A percentile compares a stretch with the other conserved stretches of the same genome.
These are phyloP conservation scores for Tarenaya hassleriana DNA, from an alignment of 345 rosid species.

Conservation along the genomic window DNA sequence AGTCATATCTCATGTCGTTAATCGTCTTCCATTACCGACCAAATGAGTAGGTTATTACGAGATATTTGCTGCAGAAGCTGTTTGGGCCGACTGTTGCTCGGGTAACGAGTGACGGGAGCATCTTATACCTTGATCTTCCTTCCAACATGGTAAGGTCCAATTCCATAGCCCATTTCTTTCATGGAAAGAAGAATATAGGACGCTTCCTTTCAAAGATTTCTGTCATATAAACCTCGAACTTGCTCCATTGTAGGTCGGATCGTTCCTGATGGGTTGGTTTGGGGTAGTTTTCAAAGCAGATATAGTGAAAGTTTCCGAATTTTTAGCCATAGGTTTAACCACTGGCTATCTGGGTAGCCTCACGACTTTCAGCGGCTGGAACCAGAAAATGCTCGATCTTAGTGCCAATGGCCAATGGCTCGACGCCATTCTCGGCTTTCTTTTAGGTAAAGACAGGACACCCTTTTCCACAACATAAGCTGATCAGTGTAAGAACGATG, in stretches of 20 bases:
- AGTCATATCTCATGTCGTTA: slow-evolving; percentile 3
- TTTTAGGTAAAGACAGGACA: slow-evolving; percentile 45
- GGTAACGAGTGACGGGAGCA: slow-evolving; percentile 48
- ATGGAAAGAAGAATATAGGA: background rate
- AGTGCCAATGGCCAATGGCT: slow-evolving; percentile 67
- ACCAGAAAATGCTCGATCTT: slow-evolving; percentile 93
- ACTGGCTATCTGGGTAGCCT: slow-evolving; percentile 93
- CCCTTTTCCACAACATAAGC: background rate
- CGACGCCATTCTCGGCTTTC: slow-evolving; percentile 53
- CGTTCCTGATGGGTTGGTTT: slow-evolving; percentile 96
- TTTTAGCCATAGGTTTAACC: slow-evolving; percentile 68
- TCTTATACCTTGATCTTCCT: slow-evolving; percentile 77
- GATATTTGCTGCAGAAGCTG: slow-evolving; percentile 64
- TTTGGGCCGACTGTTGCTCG: slow-evolving; percentile 65
- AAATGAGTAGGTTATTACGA: slow-evolving; percentile 61
- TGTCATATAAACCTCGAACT: background rate
- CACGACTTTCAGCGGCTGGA: slow-evolving; percentile 98
- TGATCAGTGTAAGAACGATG: too few relatives aligned
- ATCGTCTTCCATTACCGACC: background rate
- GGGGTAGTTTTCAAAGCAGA: slow-evolving; percentile 79
- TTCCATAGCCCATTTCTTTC: slow-evolving; percentile 5
- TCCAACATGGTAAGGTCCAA: slow-evolving; percentile 61
- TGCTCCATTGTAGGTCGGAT: slow-evolving; percentile 57
- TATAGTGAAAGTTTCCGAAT: slow-evolving; percentile 52
- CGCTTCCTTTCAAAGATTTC: background rate